phyloP scores from a whole-genome alignment of 106 monocot genomes.

The Dioscorea dumetorum region DNA sequence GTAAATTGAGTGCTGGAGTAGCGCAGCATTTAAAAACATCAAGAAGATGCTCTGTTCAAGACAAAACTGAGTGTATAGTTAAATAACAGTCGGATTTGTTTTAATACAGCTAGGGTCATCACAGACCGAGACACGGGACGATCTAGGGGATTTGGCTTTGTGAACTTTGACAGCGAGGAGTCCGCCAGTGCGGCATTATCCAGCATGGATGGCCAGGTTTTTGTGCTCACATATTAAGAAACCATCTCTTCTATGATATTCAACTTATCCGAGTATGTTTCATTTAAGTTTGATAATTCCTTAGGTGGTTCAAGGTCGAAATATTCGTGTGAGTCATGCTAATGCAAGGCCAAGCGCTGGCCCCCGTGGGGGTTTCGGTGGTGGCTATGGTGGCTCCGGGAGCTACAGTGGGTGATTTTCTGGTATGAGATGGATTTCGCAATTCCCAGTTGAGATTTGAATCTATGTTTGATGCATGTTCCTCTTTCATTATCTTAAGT shows the following conservation, averaged over 20 bases:
- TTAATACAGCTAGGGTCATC: constrained; percentile 61
- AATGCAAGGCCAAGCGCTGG: constrained; percentile 49
- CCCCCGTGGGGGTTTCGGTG: constrained; percentile 27
- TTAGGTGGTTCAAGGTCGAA: constrained; percentile 72
- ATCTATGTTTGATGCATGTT: no score
- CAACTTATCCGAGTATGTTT: no score
- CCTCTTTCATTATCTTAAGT: no score
- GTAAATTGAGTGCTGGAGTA: no score
- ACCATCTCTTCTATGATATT: no score
- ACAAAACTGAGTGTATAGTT: no score
- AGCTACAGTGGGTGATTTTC: no score
- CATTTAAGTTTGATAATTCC: background rate
- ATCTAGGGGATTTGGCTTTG: constrained; percentile 94
- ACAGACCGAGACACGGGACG: constrained; percentile 77
- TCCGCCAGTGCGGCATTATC: constrained; percentile 52
- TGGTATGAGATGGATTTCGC: no score
- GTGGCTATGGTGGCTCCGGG: constrained; percentile 6
- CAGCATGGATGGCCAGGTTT: constrained; percentile 94
- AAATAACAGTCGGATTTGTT: no score
- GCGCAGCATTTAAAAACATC: no score
- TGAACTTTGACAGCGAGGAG: constrained; percentile 51
- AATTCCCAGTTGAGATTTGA: no score
- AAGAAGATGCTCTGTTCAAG: no score
- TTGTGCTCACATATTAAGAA: constrained; percentile 1
- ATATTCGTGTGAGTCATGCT: constrained; percentile 69